Conservation (phyloP, 129 eudicot genomes). For the Flaveria trinervia region DNA sequence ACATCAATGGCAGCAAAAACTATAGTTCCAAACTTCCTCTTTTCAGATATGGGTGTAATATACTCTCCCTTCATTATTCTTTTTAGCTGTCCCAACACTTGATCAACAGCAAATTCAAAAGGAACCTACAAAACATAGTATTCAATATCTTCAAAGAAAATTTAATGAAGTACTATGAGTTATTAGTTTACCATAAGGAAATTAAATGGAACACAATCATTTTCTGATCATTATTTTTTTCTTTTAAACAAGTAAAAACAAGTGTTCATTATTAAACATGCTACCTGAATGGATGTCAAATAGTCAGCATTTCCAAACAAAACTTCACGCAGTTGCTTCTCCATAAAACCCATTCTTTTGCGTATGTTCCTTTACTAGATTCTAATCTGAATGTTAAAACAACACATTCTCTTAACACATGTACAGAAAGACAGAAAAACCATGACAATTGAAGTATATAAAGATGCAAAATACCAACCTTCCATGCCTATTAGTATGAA, state of each 20-base stretch:
- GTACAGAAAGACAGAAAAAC: background rate
- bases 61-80: constrained; percentile 78
- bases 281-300: constrained; percentile 78
- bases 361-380: constrained; percentile 73
- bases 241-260: background rate
- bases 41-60: constrained; percentile 56
- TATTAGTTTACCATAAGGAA: constrained; percentile 1
- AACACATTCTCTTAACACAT: background rate
- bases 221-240: background rate
- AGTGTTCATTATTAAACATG: background rate
- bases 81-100: constrained; percentile 65
- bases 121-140: constrained; percentile 58
- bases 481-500: constrained; percentile 71
- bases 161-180: background rate
- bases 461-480: constrained; percentile 50
- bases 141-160: background rate
- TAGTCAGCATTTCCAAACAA: constrained; percentile 52
- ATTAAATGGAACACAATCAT: background rate
- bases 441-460: background rate
- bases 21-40: constrained; percentile 62
- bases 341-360: constrained; percentile 74
- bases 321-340: constrained; percentile 67
- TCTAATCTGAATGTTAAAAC: constrained; percentile 52
- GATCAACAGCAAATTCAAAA: constrained; percentile 62
- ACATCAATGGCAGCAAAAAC: constrained; percentile 82